Percentiles rank a stretch among this genome's conserved stretches.
phyloP scores from a whole-genome alignment of 176 grass and related monocot species.

The Eremochloa ophiuroides region DNA sequence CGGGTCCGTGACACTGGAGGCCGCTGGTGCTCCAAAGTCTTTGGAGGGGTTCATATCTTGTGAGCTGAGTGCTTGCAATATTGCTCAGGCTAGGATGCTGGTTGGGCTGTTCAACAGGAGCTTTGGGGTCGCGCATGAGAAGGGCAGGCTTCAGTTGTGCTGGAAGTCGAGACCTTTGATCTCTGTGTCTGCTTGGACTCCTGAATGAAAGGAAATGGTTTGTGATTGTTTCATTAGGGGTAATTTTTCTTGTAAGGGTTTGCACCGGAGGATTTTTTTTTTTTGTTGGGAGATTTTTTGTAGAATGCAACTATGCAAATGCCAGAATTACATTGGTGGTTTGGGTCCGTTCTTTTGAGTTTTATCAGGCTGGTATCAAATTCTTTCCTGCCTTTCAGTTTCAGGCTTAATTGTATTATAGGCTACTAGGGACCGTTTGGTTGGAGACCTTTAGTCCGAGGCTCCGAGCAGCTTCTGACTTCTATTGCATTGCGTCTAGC shows the following conservation, averaged over 20 bases:
- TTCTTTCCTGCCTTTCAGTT: background rate
- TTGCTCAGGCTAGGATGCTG: constrained; percentile 55
- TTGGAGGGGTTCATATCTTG: constrained; percentile 29
- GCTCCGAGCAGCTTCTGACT: too few relatives aligned
- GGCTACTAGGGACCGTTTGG: too few relatives aligned
- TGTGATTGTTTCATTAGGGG: background rate
- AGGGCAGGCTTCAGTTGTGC: constrained; percentile 45
- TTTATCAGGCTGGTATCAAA: background rate
- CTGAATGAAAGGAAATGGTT: background rate
- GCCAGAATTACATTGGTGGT: background rate
- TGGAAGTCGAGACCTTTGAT: constrained; percentile 56
- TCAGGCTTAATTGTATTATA: too few relatives aligned
- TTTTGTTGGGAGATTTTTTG: background rate
- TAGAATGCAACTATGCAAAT: background rate
- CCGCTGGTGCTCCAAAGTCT: background rate
- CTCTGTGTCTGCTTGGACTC: constrained; percentile 44
- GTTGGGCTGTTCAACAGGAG: constrained; percentile 43
- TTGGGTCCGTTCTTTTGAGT: too few relatives aligned
- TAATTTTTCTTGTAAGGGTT: constrained; percentile 3
- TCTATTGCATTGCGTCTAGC: too few relatives aligned
- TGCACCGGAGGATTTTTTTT: background rate
- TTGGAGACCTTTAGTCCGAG: too few relatives aligned
- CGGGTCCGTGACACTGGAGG: constrained; percentile 5
- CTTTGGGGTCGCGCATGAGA: constrained; percentile 32
- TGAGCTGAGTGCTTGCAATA: constrained; percentile 33